Evolutionary conservation across 345 rosid species (phyloP).

Genomic region (Orychophragmus violaceus): DNA sequence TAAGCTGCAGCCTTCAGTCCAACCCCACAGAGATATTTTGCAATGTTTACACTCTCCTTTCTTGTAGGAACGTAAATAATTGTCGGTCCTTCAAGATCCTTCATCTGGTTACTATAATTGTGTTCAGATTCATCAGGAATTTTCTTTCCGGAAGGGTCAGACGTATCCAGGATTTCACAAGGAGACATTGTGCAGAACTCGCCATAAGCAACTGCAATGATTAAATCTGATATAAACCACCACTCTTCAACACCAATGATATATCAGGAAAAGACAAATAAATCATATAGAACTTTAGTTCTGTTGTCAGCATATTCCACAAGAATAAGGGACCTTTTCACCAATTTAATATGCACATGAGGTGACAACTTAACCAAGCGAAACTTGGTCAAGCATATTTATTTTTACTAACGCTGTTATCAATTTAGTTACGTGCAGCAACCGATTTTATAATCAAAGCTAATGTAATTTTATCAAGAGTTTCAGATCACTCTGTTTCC

Average conservation of each 20-base stretch:
- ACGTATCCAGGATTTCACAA: constrained; percentile 24
- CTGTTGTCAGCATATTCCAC: constrained; percentile 4
- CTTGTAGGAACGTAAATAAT: constrained; percentile 89
- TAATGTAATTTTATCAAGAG: background rate
- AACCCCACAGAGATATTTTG: constrained; percentile 51
- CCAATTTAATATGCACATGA: background rate
- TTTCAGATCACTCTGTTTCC: background rate
- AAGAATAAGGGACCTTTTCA: background rate
- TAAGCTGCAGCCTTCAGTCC: constrained; percentile 91
- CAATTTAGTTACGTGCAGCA: background rate
- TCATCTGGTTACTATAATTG: constrained; percentile 32
- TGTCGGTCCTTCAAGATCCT: constrained; percentile 63
- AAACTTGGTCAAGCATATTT: background rate
- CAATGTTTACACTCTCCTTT: constrained; percentile 65
- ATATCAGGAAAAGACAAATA: background rate
- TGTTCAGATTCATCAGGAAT: constrained; percentile 36
- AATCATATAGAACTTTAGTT: background rate
- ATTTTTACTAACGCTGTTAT: background rate
- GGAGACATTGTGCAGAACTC: constrained; percentile 52
- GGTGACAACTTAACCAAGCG: background rate
- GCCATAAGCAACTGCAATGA: constrained; percentile 60
- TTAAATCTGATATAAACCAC: background rate
- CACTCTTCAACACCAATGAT: background rate
- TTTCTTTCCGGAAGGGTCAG: constrained; percentile 23
- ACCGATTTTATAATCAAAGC: background rate